Percentiles rank a stretch among this genome's conserved stretches.
Evolutionary conservation across 2,329 filamentous ascomycete species (phyloP).

Genomic region (Fusarium duplospermum): DNA sequence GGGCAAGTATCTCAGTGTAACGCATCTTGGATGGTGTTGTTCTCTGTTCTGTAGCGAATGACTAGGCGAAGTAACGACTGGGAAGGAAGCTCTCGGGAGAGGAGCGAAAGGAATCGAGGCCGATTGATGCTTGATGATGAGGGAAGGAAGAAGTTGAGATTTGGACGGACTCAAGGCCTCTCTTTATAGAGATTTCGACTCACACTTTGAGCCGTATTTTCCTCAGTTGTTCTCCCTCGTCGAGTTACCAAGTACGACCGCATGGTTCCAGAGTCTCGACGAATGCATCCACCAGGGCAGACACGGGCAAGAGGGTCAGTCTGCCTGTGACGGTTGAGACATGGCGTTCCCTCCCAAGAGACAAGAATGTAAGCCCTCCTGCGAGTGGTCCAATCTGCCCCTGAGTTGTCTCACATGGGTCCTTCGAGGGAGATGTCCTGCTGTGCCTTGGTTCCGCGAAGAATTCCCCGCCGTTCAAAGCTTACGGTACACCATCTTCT

Average conservation of each 20-base stretch:
- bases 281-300: conserved; percentile 30
- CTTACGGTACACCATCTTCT: background rate
- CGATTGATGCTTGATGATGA: conserved; percentile 40
- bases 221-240: conserved; percentile 10
- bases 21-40: conserved; percentile 44
- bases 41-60: conserved; percentile 39
- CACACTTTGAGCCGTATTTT: background rate
- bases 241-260: background rate
- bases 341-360: conserved; percentile 29
- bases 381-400: conserved; percentile 23
- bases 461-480: conserved; percentile 25
- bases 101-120: conserved; percentile 48
- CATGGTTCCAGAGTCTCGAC: conserved; percentile 14
- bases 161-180: conserved; percentile 34
- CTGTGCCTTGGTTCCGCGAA: conserved; percentile 1
- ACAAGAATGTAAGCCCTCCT: conserved; percentile 36
- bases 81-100: conserved; percentile 43
- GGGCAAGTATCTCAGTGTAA: conserved; percentile 45
- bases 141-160: conserved; percentile 22
- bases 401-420: conserved; percentile 40
- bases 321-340: conserved; percentile 38
- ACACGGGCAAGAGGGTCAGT: conserved; percentile 6
- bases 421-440: background rate
- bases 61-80: conserved; percentile 41
- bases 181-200: conserved; percentile 45